Percentiles rank a stretch among this genome's conserved stretches.
phyloP scores from a whole-genome alignment of 345 rosid genomes.

The Laguncularia racemosa region DNA sequence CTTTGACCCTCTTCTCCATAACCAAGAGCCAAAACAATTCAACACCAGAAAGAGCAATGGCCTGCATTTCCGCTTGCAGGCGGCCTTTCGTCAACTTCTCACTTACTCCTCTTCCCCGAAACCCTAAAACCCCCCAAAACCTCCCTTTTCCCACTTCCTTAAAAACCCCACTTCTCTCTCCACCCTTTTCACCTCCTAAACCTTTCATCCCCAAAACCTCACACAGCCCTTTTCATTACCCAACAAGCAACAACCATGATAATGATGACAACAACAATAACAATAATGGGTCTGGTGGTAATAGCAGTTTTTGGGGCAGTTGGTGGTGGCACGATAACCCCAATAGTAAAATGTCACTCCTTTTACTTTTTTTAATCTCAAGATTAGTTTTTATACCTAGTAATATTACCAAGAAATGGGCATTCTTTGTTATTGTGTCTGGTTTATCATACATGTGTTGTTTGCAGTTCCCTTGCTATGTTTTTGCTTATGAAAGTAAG shows the following conservation, averaged over 20 bases:
- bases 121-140: neutral
- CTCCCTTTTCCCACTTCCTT: neutral
- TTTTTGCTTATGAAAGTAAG: conserved; percentile 29
- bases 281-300: conserved; percentile 21
- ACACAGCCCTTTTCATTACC: conserved; percentile 11
- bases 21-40: neutral
- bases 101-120: neutral
- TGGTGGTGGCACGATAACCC: conserved; percentile 26
- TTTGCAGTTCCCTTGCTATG: conserved; percentile 34
- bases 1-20: too few species aligned
- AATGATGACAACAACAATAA: conserved; percentile 10
- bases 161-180: neutral
- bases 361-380: conserved; percentile 13
- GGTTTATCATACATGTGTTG: conserved; percentile 29
- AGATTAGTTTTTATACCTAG: conserved; percentile 4
- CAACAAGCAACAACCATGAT: conserved; percentile 4
- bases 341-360: conserved; percentile 2
- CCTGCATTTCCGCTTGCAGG: conserved; percentile 16
- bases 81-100: conserved; percentile 5
- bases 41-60: conserved; percentile 8
- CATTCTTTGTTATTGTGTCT: conserved; percentile 19
- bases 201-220: neutral
- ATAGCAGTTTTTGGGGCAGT: conserved; percentile 9
- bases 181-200: neutral
- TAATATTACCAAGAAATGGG: neutral